These are phyloP conservation scores for Ambrosiella beaveri DNA, from an alignment of 2,329 filamentous ascomycete species.

Conservation along the genomic window DNA sequence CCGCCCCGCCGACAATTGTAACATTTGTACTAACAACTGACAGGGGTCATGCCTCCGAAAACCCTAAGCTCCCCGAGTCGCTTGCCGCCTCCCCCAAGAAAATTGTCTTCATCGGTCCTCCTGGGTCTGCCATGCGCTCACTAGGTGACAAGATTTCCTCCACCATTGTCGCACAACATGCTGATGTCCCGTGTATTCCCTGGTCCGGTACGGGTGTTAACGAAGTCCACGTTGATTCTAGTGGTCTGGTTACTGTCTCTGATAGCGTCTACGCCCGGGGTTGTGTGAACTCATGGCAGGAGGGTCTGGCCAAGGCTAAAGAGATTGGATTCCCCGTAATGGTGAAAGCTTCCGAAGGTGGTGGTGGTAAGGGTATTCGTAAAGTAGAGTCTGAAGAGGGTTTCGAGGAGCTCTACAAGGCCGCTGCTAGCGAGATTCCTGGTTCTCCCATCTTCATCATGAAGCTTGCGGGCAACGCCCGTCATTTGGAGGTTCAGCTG, in stretches of 20 bases:
- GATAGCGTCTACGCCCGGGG: conserved; percentile 77
- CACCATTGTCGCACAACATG: conserved; percentile 96
- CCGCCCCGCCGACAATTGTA: neutral
- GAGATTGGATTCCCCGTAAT: conserved; percentile 97
- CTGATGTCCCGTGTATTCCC: conserved; percentile 90
- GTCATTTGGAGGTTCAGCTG: conserved; percentile 93
- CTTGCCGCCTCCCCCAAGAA: conserved; percentile 92
- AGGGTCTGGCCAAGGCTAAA: conserved; percentile 71
- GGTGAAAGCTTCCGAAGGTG: conserved; percentile 99
- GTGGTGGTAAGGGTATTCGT: conserved; percentile 97
- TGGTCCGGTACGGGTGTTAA: conserved; percentile 94
- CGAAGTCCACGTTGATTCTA: conserved; percentile 56
- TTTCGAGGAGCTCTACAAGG: conserved; percentile 80
- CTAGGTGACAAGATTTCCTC: conserved; percentile 99
- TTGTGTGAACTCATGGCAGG: conserved; percentile 75
- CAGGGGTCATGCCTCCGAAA: conserved; percentile 95
- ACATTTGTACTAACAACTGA: neutral
- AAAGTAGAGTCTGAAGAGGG: conserved; percentile 76
- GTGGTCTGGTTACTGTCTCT: conserved; percentile 81
- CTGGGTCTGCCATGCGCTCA: conserved; percentile 95
- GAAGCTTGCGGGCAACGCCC: conserved; percentile 92
- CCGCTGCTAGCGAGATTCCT: conserved; percentile 90
- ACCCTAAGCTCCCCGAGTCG: conserved; percentile 91
- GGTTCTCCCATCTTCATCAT: conserved; percentile 99
- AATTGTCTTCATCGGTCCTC: conserved; percentile 97